Base-by-base conservation (phyloP, 805 yeast species). In the Spathaspora passalidarum region DNA sequence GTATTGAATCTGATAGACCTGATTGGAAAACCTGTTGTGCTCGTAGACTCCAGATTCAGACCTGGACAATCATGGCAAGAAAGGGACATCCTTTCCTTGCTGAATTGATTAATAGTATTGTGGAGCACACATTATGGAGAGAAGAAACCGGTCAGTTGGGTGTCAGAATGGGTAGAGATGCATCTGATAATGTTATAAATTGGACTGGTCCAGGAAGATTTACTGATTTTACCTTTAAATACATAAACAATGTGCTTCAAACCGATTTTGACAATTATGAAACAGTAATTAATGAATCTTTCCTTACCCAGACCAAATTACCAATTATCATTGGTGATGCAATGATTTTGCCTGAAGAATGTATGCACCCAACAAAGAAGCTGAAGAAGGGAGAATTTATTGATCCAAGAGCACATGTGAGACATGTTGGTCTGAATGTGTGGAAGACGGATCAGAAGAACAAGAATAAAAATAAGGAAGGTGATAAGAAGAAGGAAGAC, bases 161-260 rank as follows among this genome's bases (percentile, higher is more conserved):
- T n/a, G n/a, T n/a, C n/a, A n/a, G n/a, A 11, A 14, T 3, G 29
- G 29, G n/a, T 3, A 25, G 13, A n/a, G 13, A 29, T 29, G 13
- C 13, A n/a, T 14, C 17, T n/a, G 14, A 25, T 25, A 89, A 85
- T 59, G 78, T 89, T 44, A 88, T 89, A 95, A 79, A 85, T 58
- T 88, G 96, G 96, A 88, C 98, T 0, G 99, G 99, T 0, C 96
- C 98, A 0, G 98, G 95, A 1, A 80, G 88, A 19, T 92, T 91
- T 81, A 92, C 98, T 0, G 98, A 94, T 61, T 68, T 79, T 8
- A 74, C 92, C 19, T 89, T 94, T 63, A 81, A 78, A 38, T 89
- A 92, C 62, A 71, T 61, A 68, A 72, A 72, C 52, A 61, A 61
- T 40, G 56, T 68, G 11, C 47, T 7, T 49, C 54, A 21, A 49